Evolutionary conservation across 2,329 filamentous ascomycete genomes (phyloP), one percentile per base, ranked within the genome.

Genomic region (Talaromyces sp.): DNA sequence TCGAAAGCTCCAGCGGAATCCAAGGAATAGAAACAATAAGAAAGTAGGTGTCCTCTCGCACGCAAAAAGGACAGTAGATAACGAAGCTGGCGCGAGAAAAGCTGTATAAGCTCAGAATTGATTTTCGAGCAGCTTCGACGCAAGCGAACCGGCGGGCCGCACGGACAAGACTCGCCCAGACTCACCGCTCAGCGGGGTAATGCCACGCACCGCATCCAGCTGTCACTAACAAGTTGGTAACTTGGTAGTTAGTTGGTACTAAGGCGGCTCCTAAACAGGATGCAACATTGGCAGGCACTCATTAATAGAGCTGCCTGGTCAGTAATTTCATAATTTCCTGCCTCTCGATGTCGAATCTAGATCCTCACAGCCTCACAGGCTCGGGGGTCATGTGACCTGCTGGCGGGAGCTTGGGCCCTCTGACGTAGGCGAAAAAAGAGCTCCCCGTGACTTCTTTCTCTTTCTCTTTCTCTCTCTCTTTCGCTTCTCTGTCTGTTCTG

Each of bases 131-230:
- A 11, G 3, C n/a, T 47, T 47, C 44, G 67, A 67, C 69, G 68
- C 71, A 73, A 66, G 62, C 49, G 60, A 66, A 64, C 68, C 70
- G 65, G 66, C 69, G 68, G 69, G 70, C 67, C 64, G 65, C 61
- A 66, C 61, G 58, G 64, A 66, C 19, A 47, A 47, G 22, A 22
- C 22, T 33, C 53, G 39, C 53, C 19, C 25, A 47, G 22, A 22
- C 22, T 33, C 53, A 55, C 53, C 53, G 53, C 53, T 32, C 28
- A 13, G 53, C 28, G 53, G 53, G 53, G 53, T 55, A 33, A 55
- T 32, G 28, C 53, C n/a, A 55, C 19, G 27, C 28, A 33, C 53
- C 32, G 27, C 11, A 13, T 15, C 22, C 51, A 22, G 22, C 30
- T 6, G 59, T 55, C 60, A 47, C 25, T 59, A 39, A 42, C 60